phyloP scores from a whole-genome alignment of 2,329 filamentous ascomycete genomes.

The Xylaria sp. region DNA sequence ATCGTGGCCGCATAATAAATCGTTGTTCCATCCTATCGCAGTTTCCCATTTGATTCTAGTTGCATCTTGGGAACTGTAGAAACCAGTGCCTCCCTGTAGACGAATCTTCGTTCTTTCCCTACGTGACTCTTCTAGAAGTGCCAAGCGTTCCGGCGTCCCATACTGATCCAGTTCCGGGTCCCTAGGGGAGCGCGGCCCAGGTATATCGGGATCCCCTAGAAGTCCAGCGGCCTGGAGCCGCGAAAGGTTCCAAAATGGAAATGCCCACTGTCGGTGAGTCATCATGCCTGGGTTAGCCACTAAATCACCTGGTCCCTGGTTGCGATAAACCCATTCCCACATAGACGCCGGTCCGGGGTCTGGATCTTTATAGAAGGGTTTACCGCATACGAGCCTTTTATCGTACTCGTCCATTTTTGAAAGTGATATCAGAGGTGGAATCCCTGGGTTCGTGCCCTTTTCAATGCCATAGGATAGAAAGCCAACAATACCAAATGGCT shows the following conservation, averaged over 20 bases:
- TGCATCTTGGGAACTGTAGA: too few species aligned
- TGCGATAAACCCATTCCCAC: conserved; percentile 29
- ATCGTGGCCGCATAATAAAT: too few species aligned
- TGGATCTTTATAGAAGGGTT: conserved; percentile 22
- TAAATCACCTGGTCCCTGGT: not conserved
- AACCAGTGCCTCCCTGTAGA: too few species aligned
- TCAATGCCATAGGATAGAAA: not conserved
- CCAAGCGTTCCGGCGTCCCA: too few species aligned
- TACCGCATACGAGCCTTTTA: not conserved
- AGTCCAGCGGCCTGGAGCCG: conserved; percentile 3
- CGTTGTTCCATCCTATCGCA: too few species aligned
- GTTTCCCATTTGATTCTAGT: too few species aligned
- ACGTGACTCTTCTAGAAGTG: too few species aligned
- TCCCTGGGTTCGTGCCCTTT: not conserved
- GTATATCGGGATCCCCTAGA: conserved; percentile 11
- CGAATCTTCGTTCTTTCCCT: too few species aligned
- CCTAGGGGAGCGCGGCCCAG: too few species aligned
- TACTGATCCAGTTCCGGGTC: too few species aligned
- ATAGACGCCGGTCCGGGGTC: conserved; percentile 24
- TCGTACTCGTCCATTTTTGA: conserved; percentile 5
- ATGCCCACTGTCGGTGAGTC: conserved; percentile 7
- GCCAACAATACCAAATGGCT: not conserved
- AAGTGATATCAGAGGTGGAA: not conserved
- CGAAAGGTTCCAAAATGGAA: conserved; percentile 21
- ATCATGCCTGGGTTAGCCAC: not conserved